Evolutionary conservation across 2,329 filamentous ascomycete species (phyloP).

Genomic region (Fusarium hostae): DNA sequence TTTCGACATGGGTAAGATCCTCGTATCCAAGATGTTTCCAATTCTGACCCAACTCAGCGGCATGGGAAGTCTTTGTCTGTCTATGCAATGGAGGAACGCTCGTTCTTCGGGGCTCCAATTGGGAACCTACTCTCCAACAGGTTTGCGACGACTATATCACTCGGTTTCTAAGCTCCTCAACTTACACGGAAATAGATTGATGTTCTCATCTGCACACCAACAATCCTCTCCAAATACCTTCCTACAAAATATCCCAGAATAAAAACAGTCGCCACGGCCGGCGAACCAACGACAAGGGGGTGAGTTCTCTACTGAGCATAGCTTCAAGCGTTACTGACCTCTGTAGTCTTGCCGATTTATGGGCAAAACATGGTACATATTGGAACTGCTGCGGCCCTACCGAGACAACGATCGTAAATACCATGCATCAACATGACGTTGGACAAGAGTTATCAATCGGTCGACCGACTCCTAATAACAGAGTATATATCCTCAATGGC

Average conservation of each 20-base stretch:
- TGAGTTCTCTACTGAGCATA: slow-evolving; percentile 40
- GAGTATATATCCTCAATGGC: slow-evolving; percentile 64
- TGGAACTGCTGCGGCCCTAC: slow-evolving; percentile 70
- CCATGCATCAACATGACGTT: slow-evolving; percentile 61
- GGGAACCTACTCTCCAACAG: slow-evolving; percentile 58
- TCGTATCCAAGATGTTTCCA: not conserved
- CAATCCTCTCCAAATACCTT: slow-evolving; percentile 62
- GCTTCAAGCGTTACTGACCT: slow-evolving; percentile 13
- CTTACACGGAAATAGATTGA: slow-evolving; percentile 53
- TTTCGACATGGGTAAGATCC: slow-evolving; percentile 68
- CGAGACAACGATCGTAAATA: slow-evolving; percentile 70
- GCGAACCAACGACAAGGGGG: slow-evolving; percentile 62
- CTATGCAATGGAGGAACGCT: slow-evolving; percentile 69
- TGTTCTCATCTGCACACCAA: slow-evolving; percentile 66
- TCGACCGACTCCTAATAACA: slow-evolving; percentile 59
- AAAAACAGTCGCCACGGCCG: slow-evolving; percentile 64
- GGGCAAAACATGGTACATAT: slow-evolving; percentile 61
- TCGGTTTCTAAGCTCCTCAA: not conserved
- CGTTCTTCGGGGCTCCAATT: slow-evolving; percentile 61
- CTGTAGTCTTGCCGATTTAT: slow-evolving; percentile 62
- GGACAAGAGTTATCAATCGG: slow-evolving; percentile 64
- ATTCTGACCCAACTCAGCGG: slow-evolving; percentile 53
- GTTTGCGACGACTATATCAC: slow-evolving; percentile 45
- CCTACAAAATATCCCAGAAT: slow-evolving; percentile 61
- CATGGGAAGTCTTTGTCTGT: slow-evolving; percentile 69